These are phyloP conservation scores for Ceratocystis albifundus DNA, from an alignment of 2,329 filamentous ascomycete species.

Conservation along the genomic window DNA sequence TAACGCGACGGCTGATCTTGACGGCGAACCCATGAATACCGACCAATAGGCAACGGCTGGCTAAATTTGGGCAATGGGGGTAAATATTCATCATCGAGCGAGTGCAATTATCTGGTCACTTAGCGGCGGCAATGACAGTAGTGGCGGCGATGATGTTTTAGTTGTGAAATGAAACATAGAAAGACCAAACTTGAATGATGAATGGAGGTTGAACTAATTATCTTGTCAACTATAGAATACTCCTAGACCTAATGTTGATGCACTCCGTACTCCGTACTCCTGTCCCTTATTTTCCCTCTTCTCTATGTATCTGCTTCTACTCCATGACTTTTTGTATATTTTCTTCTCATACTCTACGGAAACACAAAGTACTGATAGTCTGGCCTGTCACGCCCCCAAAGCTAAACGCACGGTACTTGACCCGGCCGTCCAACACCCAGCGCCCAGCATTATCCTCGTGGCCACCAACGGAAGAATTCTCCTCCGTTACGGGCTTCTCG, in stretches of 20 bases:
- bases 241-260: background rate
- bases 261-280: background rate
- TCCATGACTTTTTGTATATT: background rate
- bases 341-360: constrained; percentile 38
- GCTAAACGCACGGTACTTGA: constrained; percentile 74
- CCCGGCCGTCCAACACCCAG: constrained; percentile 52
- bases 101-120: constrained; percentile 29
- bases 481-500: constrained; percentile 29
- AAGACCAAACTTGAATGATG: constrained; percentile 10
- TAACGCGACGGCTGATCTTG: constrained; percentile 37
- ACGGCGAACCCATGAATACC: constrained; percentile 51
- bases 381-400: constrained; percentile 85
- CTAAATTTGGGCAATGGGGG: background rate
- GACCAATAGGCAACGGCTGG: constrained; percentile 42
- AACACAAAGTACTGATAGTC: constrained; percentile 79
- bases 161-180: constrained; percentile 12
- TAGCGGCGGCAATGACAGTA: background rate
- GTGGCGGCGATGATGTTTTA: background rate
- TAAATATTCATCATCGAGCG: background rate
- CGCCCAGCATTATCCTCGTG: constrained; percentile 26
- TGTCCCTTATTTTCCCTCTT: background rate
- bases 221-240: background rate
- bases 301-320: background rate
- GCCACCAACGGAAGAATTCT: too few species aligned
- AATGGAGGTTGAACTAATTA: constrained; percentile 10